phyloP scores from a whole-genome alignment of 106 monocot species.

The Dendrobium chrysotoxum region DNA sequence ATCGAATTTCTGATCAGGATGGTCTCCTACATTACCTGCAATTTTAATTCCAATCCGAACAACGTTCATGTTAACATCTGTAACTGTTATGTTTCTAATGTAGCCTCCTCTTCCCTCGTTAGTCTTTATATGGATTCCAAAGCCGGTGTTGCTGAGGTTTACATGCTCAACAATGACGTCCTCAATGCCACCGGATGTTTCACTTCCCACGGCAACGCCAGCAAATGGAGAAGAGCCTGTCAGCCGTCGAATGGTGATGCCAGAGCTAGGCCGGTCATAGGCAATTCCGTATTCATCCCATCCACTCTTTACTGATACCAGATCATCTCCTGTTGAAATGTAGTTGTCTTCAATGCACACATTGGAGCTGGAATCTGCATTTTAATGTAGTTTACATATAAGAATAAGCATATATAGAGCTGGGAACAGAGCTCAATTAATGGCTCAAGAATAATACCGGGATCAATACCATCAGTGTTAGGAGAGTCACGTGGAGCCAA shows the following conservation, averaged over 20 bases:
- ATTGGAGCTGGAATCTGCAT: slow-evolving; percentile 36
- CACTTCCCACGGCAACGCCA: slow-evolving; percentile 26
- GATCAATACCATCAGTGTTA: slow-evolving; percentile 38
- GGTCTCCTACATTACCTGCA: slow-evolving; percentile 26
- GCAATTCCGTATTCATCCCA: slow-evolving; percentile 49
- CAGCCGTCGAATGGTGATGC: slow-evolving; percentile 27
- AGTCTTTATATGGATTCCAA: slow-evolving; percentile 31
- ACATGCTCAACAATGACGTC: slow-evolving; percentile 17
- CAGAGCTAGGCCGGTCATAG: slow-evolving; percentile 25
- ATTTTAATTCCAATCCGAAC: slow-evolving; percentile 25
- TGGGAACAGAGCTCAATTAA: neutral
- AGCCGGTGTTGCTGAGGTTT: slow-evolving; percentile 13
- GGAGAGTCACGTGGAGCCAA: slow-evolving; percentile 35
- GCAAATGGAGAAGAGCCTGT: slow-evolving; percentile 34
- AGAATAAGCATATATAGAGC: neutral
- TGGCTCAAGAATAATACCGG: slow-evolving; percentile 7
- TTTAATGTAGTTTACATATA: neutral
- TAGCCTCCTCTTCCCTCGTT: slow-evolving; percentile 28
- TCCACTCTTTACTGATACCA: slow-evolving; percentile 33
- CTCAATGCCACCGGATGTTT: slow-evolving; percentile 22
- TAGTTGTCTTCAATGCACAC: slow-evolving; percentile 41
- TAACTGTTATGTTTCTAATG: slow-evolving; percentile 29
- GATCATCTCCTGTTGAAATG: slow-evolving; percentile 37
- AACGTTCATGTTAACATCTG: slow-evolving; percentile 23
- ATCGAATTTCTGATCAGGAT: slow-evolving; percentile 30